Percentiles rank a stretch among this genome's conserved stretches.
phyloP scores from a whole-genome alignment of 768 basidiomycete genomes.

The Tricholoma terreum region DNA sequence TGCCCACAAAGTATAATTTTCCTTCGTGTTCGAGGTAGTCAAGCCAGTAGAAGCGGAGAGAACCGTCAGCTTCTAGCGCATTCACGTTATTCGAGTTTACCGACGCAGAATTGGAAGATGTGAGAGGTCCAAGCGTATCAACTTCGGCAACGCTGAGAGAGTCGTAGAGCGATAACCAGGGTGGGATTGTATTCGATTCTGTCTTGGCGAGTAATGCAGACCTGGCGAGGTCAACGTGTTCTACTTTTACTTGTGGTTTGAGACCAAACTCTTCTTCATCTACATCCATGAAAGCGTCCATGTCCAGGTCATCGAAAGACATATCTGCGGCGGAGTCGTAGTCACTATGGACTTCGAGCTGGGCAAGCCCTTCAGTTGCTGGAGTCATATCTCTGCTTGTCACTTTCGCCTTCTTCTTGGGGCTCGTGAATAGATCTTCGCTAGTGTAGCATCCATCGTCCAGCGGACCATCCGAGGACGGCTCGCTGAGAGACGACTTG shows the following conservation, averaged over 20 bases:
- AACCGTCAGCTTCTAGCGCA: conserved; percentile 80
- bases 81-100: conserved; percentile 41
- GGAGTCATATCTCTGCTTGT: conserved; percentile 46
- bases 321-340: conserved; percentile 40
- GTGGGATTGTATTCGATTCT: conserved; percentile 45
- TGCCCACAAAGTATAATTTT: conserved; percentile 85
- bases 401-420: conserved; percentile 60
- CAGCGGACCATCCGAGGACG: conserved; percentile 46
- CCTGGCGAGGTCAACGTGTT: conserved; percentile 26
- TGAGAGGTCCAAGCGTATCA: conserved; percentile 54
- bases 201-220: conserved; percentile 25
- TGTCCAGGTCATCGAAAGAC: conserved; percentile 52
- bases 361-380: conserved; percentile 53
- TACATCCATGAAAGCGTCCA: conserved; percentile 60
- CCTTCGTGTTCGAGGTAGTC: conserved; percentile 90
- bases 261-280: conserved; percentile 48
- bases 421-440: conserved; percentile 65
- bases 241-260: conserved; percentile 32
- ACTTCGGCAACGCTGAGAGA: conserved; percentile 59
- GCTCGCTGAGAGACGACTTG: conserved; percentile 32
- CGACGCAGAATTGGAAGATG: conserved; percentile 31
- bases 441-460: conserved; percentile 37
- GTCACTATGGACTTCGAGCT: conserved; percentile 55
- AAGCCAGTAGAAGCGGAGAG: conserved; percentile 91
- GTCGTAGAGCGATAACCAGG: conserved; percentile 77